Base-by-base conservation (phyloP, 2,329 filamentous ascomycete genomes). In the Colletotrichum aenigma region DNA sequence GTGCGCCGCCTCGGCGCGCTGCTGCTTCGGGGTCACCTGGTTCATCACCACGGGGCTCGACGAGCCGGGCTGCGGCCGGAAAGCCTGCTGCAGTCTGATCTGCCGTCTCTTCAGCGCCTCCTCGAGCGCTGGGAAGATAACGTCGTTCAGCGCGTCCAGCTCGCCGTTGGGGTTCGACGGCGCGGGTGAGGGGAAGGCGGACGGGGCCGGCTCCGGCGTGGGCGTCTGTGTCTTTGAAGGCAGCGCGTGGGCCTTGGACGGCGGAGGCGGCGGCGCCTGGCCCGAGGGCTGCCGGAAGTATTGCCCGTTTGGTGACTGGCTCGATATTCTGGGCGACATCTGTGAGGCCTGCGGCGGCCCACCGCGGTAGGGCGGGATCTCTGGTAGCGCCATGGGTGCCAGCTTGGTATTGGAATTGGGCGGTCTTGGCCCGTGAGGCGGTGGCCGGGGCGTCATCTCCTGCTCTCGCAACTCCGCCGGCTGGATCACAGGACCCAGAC, bases 111-210 rank as follows among this genome's bases (percentile, higher is more conserved):
- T 95, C 24, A 98, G 91, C 9, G 97, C 96, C 79, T 97, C 94
- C 84, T 98, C 96, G 3, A 99, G 90, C 3, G 97, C 96, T 1
- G 97, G 97, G 77, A 98, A 93, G 48, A 99, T 95, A 66, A 99
- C 96, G 79, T 96, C 95, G 81, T 94, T 95, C 2, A 98, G 89
- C 3, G 96, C 96, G 69, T 97, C 97, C 26, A 98, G 90, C 74
- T 97, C 94, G 15, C 91, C 92, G 71, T 91, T 91, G 28, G 90
- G 85, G 76, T 91, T 91, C 3, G 88, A 81, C 1, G 92, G 90
- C 2, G 91, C 88, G 8, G 88, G 89, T 28, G 89, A 87, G 5
- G 91, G 91, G 79, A 92, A 92, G 3, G 89, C 85, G 13, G 88
- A 86, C 6, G 88, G 85, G 18, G 87, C 81, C 6, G 82, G 80